These are phyloP conservation scores for Microcera coccophila DNA, from an alignment of 2,329 filamentous ascomycete species.

Conservation along the genomic window DNA sequence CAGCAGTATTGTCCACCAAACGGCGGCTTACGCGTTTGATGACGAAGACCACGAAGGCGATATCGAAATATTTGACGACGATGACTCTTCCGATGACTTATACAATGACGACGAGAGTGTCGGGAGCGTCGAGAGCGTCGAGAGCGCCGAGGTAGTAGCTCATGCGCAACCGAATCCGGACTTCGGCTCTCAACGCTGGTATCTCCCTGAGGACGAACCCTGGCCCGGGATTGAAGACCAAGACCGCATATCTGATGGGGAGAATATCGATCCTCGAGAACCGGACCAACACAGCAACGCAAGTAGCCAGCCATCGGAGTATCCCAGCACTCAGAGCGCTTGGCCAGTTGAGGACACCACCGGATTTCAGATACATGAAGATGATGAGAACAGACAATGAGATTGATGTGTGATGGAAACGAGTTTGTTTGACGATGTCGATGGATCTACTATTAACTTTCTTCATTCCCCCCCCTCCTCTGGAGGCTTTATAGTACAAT, in stretches of 20 bases:
- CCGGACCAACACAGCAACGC: conserved; percentile 32
- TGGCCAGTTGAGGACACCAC: conserved; percentile 33
- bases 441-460: conserved; percentile 1
- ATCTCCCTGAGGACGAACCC: conserved; percentile 50
- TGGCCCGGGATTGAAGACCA: conserved; percentile 56
- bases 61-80: conserved; percentile 36
- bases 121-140: conserved; percentile 23
- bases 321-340: conserved; percentile 48
- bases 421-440: too few species aligned
- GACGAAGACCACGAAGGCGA: conserved; percentile 35
- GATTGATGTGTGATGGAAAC: conserved; percentile 1
- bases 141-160: conserved; percentile 26
- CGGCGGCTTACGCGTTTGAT: conserved; percentile 30
- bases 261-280: conserved; percentile 47
- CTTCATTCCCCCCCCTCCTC: neutral
- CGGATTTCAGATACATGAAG: conserved; percentile 42
- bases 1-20: conserved; percentile 28
- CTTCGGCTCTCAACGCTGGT: conserved; percentile 27
- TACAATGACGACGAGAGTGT: conserved; percentile 26
- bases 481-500: too few species aligned
- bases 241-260: conserved; percentile 43
- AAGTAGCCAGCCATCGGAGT: conserved; percentile 55
- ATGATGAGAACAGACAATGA: conserved; percentile 26
- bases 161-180: conserved; percentile 19
- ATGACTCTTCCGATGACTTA: conserved; percentile 33